phyloP scores from a whole-genome alignment of 768 basidiomycete species.

The Pulveroboletus sp. region DNA sequence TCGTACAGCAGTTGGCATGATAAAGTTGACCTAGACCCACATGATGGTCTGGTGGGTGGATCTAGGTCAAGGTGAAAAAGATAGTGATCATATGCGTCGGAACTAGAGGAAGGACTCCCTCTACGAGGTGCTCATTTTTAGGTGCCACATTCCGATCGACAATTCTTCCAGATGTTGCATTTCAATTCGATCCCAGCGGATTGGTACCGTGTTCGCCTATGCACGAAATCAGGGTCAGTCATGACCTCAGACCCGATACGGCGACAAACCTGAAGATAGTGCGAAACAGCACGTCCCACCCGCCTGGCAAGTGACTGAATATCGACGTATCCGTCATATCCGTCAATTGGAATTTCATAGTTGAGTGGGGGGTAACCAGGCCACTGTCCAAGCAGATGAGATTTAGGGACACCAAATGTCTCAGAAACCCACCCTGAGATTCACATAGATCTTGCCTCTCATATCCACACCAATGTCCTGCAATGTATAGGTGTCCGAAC shows the following conservation, averaged over 20 bases:
- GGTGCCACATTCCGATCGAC: conserved; percentile 67
- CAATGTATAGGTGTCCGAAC: conserved; percentile 57
- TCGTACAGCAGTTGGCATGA: conserved; percentile 18
- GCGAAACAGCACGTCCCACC: conserved; percentile 65
- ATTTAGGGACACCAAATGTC: not conserved
- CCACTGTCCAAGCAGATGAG: conserved; percentile 46
- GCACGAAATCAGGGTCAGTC: conserved; percentile 9
- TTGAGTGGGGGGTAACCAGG: conserved; percentile 64
- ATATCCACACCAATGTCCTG: conserved; percentile 64
- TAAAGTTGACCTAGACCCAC: conserved; percentile 8
- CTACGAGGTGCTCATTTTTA: conserved; percentile 43
- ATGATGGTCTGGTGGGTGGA: conserved; percentile 8
- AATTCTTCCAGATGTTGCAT: conserved; percentile 71
- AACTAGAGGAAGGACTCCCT: conserved; percentile 1
- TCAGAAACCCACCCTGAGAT: conserved; percentile 48
- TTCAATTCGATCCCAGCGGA: conserved; percentile 64
- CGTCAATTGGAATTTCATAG: conserved; percentile 70
- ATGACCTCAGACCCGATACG: conserved; percentile 3
- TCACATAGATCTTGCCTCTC: conserved; percentile 56
- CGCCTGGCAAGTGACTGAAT: conserved; percentile 65
- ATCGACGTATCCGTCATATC: conserved; percentile 60
- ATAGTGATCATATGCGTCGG: conserved; percentile 10
- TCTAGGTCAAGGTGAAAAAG: conserved; percentile 5
- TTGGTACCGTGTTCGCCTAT: conserved; percentile 66
- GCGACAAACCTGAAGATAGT: conserved; percentile 61